Evolutionary conservation across 1,284 basidiomycete species (phyloP).

Genomic region (Paramarasmius palmivorus): DNA sequence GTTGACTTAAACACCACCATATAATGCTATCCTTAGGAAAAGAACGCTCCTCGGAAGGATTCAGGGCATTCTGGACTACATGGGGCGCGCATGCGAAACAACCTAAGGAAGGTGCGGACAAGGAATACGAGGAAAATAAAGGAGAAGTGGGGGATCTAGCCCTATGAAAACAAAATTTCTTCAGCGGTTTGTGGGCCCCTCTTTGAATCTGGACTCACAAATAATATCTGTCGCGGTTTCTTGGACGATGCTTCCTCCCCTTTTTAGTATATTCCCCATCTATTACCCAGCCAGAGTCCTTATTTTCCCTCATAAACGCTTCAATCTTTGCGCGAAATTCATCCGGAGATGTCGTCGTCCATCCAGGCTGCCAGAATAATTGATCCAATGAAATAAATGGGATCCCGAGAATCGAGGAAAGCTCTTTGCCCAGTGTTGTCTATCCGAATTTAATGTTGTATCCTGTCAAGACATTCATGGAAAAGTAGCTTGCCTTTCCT

Average conservation of each 20-base stretch:
- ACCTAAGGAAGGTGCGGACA: slow-evolving; percentile 50
- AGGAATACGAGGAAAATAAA: slow-evolving; percentile 64
- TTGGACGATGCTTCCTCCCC: slow-evolving; percentile 32
- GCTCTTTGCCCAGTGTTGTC: slow-evolving; percentile 49
- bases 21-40: slow-evolving; percentile 54
- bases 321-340: slow-evolving; percentile 40
- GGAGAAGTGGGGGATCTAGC: slow-evolving; percentile 61
- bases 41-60: slow-evolving; percentile 38
- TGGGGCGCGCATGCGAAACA: slow-evolving; percentile 36
- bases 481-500: slow-evolving; percentile 39
- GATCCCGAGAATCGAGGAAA: slow-evolving; percentile 45
- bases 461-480: not conserved
- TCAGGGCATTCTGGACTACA: slow-evolving; percentile 59
- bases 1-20: slow-evolving; percentile 55
- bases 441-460: slow-evolving; percentile 21
- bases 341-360: slow-evolving; percentile 34
- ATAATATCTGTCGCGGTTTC: slow-evolving; percentile 56
- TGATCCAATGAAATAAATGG: slow-evolving; percentile 45
- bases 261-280: slow-evolving; percentile 44
- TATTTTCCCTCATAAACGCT: slow-evolving; percentile 26
- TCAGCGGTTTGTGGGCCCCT: not conserved
- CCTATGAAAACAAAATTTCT: slow-evolving; percentile 35
- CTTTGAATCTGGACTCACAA: slow-evolving; percentile 39
- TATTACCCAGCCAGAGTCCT: slow-evolving; percentile 48
- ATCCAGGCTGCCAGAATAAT: slow-evolving; percentile 50